Evolutionary conservation across 2,329 filamentous ascomycete genomes (phyloP), one percentile per base, ranked within the genome.

Genomic region (Emergomyces pasteurianus): DNA sequence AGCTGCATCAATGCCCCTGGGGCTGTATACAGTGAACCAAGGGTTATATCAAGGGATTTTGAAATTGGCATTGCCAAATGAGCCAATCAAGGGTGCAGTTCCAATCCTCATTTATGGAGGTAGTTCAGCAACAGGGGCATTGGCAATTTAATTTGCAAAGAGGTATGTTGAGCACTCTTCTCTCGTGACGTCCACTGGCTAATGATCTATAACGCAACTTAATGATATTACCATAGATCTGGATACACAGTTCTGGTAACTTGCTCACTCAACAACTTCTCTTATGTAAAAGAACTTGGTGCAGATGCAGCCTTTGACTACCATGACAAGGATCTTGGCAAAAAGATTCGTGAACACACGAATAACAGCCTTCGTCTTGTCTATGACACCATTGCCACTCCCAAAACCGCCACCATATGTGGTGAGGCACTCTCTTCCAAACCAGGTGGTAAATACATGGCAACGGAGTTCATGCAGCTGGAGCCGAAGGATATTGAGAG

Each of bases 1-100:
- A 18, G 82, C 80, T 0, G 73, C 79, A 1, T 82, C 81, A 0
- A 69, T 84, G 2, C 79, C 80, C 1, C 81, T 0, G 81, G 81
- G 79, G 3, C 71, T 83, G 56, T 72, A 70, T 12, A 83, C 81
- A 2, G 77, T 81, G 8, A 80, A 75, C 0, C 81, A 83, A 63
- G 71, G 62, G 14, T 64, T 77, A 26, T 76, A 74, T 61, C 72
- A 76, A 59, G 54, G 64, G 62, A 68, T 62, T 34, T 55, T 73
- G 54, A 61, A 66, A 46, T 65, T 75, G 2, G 65, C 65, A 9
- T 61, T 70, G 18, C 72, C 72, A 8, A 65, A 62, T 7, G 58
- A 69, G 2, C 70, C 71, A 1, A 64, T 67, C 18, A 67, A 67
- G 46, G 63, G 66, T 34, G 47, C 59, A 0, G 65, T 63, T 14